Evolutionary conservation across 2,329 filamentous ascomycete species (phyloP).

Genomic region (Curvularia eragrostidis): DNA sequence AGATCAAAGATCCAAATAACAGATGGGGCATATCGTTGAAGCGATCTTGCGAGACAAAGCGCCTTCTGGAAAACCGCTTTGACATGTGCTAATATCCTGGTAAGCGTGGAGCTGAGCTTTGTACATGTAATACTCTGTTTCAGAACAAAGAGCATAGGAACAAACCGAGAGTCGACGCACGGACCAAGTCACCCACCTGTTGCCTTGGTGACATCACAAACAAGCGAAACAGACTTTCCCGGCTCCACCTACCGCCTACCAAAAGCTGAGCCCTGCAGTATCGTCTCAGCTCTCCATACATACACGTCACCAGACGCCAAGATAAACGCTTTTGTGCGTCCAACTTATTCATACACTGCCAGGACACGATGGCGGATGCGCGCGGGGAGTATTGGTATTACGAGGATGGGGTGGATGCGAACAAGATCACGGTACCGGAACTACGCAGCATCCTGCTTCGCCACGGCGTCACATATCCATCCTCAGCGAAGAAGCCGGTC

Average conservation of each 20-base stretch:
- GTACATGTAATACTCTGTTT: neutral
- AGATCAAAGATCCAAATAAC: neutral
- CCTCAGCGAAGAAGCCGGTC: conserved; percentile 89
- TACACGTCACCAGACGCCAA: neutral
- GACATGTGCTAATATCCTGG: neutral
- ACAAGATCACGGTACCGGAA: conserved; percentile 81
- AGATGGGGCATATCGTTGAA: neutral
- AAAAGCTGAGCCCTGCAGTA: conserved; percentile 6
- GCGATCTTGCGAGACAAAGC: neutral
- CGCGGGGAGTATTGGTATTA: conserved; percentile 67
- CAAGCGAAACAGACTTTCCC: conserved; percentile 25
- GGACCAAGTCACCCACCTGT: conserved; percentile 14
- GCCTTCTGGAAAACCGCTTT: neutral
- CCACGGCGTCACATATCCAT: conserved; percentile 84
- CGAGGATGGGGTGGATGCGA: conserved; percentile 83
- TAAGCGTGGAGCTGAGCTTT: too few relatives aligned
- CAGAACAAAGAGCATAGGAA: neutral
- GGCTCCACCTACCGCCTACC: conserved; percentile 13
- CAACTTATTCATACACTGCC: neutral
- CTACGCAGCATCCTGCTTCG: conserved; percentile 90
- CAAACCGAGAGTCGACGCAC: conserved; percentile 1
- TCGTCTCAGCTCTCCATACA: neutral
- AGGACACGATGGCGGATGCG: conserved; percentile 40
- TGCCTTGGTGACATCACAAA: conserved; percentile 35
- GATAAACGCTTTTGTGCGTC: neutral